phyloP scores from a whole-genome alignment of 2,329 filamentous ascomycete species.

The Aspergillus texensis region DNA sequence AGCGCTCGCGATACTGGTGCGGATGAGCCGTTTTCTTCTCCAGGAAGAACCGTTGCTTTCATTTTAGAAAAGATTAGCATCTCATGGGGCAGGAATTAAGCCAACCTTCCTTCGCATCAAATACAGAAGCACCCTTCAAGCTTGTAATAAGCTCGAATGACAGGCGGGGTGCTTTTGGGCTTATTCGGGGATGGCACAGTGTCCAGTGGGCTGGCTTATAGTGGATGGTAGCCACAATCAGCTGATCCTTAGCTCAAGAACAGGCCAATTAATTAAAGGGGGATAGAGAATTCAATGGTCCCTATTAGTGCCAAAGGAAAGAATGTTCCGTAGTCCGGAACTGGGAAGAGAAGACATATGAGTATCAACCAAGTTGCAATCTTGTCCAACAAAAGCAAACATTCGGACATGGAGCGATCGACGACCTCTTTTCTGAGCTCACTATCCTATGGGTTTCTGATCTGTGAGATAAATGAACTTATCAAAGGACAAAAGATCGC shows the following conservation, averaged over 20 bases:
- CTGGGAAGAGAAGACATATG: background rate
- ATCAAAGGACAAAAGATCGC: background rate
- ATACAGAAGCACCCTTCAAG: background rate
- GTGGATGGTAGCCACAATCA: slow-evolving; percentile 1
- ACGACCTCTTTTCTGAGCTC: background rate
- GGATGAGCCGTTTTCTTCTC: background rate
- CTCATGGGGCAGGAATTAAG: background rate
- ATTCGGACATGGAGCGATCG: background rate
- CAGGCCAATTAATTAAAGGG: background rate
- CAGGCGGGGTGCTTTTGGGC: background rate
- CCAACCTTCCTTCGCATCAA: background rate
- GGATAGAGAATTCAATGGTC: background rate
- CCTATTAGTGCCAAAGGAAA: background rate
- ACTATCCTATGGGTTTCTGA: background rate
- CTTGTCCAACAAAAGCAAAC: background rate
- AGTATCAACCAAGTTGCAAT: background rate
- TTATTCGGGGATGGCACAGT: background rate
- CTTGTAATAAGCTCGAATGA: background rate
- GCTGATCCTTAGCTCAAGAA: background rate
- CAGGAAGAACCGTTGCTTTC: no score
- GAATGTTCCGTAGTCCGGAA: background rate
- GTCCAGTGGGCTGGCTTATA: background rate
- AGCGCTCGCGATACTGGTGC: background rate
- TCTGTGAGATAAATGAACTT: background rate
- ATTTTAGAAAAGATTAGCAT: background rate